Percentiles rank a stretch among this genome's conserved stretches.
phyloP scores from a whole-genome alignment of 2,329 filamentous ascomycete genomes.

The Arthrobotrys sinensis region DNA sequence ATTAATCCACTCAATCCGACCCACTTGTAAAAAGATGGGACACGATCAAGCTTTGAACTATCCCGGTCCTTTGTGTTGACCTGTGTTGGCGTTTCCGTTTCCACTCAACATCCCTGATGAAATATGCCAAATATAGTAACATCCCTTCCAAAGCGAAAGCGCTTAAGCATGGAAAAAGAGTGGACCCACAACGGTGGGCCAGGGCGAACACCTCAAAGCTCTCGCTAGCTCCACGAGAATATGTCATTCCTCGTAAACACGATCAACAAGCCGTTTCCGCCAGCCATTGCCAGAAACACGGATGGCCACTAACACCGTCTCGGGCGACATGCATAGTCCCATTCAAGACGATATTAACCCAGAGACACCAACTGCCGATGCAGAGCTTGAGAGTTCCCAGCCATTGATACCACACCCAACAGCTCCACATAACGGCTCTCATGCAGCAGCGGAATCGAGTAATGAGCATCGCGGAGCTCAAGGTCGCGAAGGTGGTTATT shows the following conservation, averaged over 20 bases:
- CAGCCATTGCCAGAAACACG: conserved; percentile 16
- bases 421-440: conserved; percentile 5
- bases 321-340: conserved; percentile 7
- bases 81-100: conserved; percentile 10
- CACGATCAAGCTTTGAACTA: conserved; percentile 1
- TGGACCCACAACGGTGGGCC: conserved; percentile 4
- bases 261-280: conserved; percentile 23
- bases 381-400: conserved; percentile 24
- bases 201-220: conserved; percentile 16
- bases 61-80: conserved; percentile 31
- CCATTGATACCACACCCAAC: conserved; percentile 29
- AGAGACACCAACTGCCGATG: conserved; percentile 25
- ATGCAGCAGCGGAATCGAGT: conserved; percentile 4
- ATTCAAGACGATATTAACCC: conserved; percentile 19
- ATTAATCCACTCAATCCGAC: conserved; percentile 2
- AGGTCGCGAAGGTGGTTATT: background rate
- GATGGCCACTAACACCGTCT: conserved; percentile 16
- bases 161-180: conserved; percentile 42
- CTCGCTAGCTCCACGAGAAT: conserved; percentile 1
- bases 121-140: conserved; percentile 42
- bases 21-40: background rate
- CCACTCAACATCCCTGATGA: conserved; percentile 15
- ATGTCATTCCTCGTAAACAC: background rate
- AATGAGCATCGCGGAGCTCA: conserved; percentile 30
- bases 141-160: conserved; percentile 34